Evolutionary conservation across 768 basidiomycete genomes (phyloP), one percentile per base, ranked within the genome.

Genomic region (Zangia roseola): DNA sequence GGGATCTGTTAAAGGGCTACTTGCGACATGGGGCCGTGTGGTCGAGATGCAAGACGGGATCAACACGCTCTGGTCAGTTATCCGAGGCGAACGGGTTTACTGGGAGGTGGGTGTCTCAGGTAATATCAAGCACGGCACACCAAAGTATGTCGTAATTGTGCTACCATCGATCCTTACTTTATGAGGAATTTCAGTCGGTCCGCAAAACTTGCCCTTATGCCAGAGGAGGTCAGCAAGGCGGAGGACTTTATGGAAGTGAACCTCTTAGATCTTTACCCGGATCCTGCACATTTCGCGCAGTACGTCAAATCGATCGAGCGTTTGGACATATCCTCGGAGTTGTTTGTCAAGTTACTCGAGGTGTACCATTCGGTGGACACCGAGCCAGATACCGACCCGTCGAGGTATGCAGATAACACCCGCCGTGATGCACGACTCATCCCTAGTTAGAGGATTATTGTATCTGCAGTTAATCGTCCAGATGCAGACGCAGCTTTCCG

Each of bases 391-490:
- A 10, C 42, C 17, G 56, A 58, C 33, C 65, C 65, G 10, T 51
- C 47, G 35, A 58, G 61, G 65, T 66, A 38, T 43, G 45, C 25
- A 46, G 31, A 45, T 34, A 4, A 33, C 38, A 35, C 23, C 23
- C 7, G 20, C 34, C n/a, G 19, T 12, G 14, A 31, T 43, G 41
- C 34, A 36, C 38, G 3, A 28, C 50, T 50, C 21, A 47, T 23
- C 60, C 46, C 13, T 47, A 5, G 10, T 26, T 45, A 90, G 88
- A 52, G 79, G 82, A 0, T 60, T 97, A 28, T 72, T 88, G 6
- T 82, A 83, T 55, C 76, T 95, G 20, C 91, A 94, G 60, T 73
- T 95, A 30, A 81, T 91, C 28, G 74, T 93, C 52, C 82, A 87
- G 57, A 86, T 97, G 75, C 89, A 94, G 63, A 74, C 80, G 2